Evolutionary conservation across 116 monocot genomes (phyloP).

Genomic region (Trichopus zeylanicus): DNA sequence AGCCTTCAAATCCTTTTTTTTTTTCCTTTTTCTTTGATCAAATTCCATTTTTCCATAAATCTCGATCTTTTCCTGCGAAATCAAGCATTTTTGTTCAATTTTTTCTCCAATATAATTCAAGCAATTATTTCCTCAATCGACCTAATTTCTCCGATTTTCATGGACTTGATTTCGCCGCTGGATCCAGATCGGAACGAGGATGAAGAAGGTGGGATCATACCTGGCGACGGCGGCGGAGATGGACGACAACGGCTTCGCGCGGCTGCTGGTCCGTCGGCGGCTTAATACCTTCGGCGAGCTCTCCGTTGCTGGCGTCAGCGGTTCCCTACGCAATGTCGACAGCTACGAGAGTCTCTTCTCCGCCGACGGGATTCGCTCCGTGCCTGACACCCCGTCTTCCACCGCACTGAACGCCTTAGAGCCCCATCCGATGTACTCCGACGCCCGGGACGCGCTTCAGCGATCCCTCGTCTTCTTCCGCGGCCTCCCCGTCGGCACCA

Average conservation of each 20-base stretch:
- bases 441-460: constrained; percentile 75
- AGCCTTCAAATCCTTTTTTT: no score
- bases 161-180: no score
- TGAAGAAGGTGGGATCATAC: constrained; percentile 29
- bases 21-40: no score
- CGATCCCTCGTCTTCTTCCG: constrained; percentile 50
- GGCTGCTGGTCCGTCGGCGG: constrained; percentile 35
- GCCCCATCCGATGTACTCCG: constrained; percentile 51
- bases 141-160: no score
- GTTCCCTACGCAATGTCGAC: constrained; percentile 23
- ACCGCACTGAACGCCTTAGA: constrained; percentile 25
- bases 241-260: constrained; percentile 37
- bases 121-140: no score
- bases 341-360: constrained; percentile 39
- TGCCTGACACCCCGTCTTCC: constrained; percentile 33
- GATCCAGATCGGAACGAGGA: no score
- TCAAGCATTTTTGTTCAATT: no score
- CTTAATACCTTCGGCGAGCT: constrained; percentile 52
- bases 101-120: no score
- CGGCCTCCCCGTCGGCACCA: constrained; percentile 68
- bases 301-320: constrained; percentile 36
- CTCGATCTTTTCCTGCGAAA: no score
- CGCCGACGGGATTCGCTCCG: constrained; percentile 20
- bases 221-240: constrained; percentile 27
- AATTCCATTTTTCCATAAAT: no score